These are phyloP conservation scores for Ophiostoma pallidulum DNA, from an alignment of 2,329 filamentous ascomycete species.

Conservation along the genomic window DNA sequence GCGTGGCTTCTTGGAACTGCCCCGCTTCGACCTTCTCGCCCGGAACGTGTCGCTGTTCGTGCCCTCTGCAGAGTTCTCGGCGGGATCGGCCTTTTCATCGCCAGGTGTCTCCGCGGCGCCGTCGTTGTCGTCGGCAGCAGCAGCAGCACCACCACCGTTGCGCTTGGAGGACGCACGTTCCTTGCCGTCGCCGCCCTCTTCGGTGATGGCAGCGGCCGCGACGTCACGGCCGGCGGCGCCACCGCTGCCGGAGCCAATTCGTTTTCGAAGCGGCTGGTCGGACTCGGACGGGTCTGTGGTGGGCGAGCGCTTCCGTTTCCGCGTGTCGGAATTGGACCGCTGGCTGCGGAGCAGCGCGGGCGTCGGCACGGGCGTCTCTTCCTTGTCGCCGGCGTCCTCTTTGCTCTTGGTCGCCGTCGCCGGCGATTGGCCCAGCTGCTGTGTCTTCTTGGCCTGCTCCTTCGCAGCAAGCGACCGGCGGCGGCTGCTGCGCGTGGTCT, in stretches of 20 bases:
- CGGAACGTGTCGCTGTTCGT: slow-evolving; percentile 26
- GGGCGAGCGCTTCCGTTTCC: slow-evolving; percentile 43
- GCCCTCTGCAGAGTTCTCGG: slow-evolving; percentile 22
- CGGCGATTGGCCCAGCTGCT: not conserved
- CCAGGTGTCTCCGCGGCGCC: slow-evolving; percentile 28
- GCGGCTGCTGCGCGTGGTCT: slow-evolving; percentile 4
- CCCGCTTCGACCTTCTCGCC: slow-evolving; percentile 33
- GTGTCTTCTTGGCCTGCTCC: slow-evolving; percentile 16
- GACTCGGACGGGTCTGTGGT: slow-evolving; percentile 34
- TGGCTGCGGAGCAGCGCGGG: slow-evolving; percentile 9
- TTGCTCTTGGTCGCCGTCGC: slow-evolving; percentile 12
- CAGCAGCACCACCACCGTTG: slow-evolving; percentile 25
- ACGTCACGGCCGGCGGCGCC: slow-evolving; percentile 28
- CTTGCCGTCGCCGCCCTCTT: slow-evolving; percentile 14
- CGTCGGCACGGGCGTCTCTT: not conserved
- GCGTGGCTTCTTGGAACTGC: slow-evolving; percentile 24
- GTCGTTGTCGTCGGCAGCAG: slow-evolving; percentile 29
- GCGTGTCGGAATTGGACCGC: slow-evolving; percentile 28
- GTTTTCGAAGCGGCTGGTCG: slow-evolving; percentile 44
- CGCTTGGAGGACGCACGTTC: slow-evolving; percentile 23
- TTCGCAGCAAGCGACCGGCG: slow-evolving; percentile 26
- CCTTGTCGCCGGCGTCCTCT: slow-evolving; percentile 22
- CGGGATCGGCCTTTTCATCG: slow-evolving; percentile 12
- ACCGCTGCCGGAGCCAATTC: slow-evolving; percentile 39
- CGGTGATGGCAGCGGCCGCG: not conserved